These are phyloP conservation scores for Sporothrix variecibatus DNA, from an alignment of 2,329 filamentous ascomycete genomes.

Conservation along the genomic window DNA sequence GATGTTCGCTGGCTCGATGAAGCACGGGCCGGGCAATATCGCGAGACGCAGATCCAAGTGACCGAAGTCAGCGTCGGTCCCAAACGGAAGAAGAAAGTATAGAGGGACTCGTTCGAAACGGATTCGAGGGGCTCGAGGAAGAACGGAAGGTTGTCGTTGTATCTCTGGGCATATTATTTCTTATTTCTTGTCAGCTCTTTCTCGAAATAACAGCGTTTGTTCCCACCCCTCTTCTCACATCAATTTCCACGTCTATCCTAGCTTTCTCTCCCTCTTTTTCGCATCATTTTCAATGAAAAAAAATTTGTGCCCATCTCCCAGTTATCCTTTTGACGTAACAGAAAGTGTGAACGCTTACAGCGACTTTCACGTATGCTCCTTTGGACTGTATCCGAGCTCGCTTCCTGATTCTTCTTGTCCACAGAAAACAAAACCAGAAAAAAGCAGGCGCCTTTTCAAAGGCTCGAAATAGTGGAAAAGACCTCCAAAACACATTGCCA, in stretches of 20 bases:
- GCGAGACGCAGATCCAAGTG: slow-evolving; percentile 51
- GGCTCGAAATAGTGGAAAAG: no score
- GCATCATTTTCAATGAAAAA: neutral
- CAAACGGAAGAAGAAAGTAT: slow-evolving; percentile 35
- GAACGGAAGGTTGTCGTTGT: neutral
- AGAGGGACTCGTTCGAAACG: neutral
- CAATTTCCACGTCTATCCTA: neutral
- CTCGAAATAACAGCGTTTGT: neutral
- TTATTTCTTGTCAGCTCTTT: neutral
- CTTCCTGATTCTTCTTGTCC: neutral
- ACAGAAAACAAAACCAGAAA: neutral
- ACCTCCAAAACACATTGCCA: neutral
- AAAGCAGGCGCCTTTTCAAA: no score
- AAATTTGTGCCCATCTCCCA: neutral
- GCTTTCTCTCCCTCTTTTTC: neutral
- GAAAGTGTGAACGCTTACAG: neutral
- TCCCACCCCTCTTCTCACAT: neutral
- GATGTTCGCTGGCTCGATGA: slow-evolving; percentile 60
- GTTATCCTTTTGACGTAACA: neutral
- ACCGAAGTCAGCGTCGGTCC: slow-evolving; percentile 45
- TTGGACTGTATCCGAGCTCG: neutral
- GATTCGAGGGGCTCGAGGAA: neutral
- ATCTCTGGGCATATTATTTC: neutral
- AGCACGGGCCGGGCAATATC: slow-evolving; percentile 43
- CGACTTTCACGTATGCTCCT: neutral